These are phyloP conservation scores for Phytophthora tubulina DNA, from an alignment of 352 stramenopile species.

Conservation along the genomic window DNA sequence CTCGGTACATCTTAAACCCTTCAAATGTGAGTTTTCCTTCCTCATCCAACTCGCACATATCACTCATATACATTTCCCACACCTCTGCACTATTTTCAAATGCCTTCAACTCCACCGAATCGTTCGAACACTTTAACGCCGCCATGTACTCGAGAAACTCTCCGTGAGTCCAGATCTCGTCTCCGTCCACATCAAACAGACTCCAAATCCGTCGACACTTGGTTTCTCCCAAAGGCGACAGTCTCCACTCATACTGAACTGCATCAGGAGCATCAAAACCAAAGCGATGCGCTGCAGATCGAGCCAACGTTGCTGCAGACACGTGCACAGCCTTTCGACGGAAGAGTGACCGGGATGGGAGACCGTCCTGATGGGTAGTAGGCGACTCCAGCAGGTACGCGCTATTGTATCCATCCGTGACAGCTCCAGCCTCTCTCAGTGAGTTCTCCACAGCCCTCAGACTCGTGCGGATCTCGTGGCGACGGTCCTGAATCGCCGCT, in stretches of 20 bases:
- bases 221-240: constrained; percentile 51
- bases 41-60: constrained; percentile 55
- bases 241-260: constrained; percentile 44
- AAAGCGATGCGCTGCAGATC: constrained; percentile 42
- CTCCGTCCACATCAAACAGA: constrained; percentile 62
- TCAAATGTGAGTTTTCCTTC: constrained; percentile 59
- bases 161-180: constrained; percentile 60
- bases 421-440: constrained; percentile 57
- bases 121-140: constrained; percentile 36
- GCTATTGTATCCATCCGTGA: constrained; percentile 59
- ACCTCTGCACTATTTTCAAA: constrained; percentile 52
- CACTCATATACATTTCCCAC: constrained; percentile 78
- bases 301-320: constrained; percentile 21
- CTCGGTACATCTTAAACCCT: constrained; percentile 67
- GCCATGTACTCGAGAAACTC: constrained; percentile 76
- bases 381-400: constrained; percentile 63
- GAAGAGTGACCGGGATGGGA: constrained; percentile 43
- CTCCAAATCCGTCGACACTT: constrained; percentile 65
- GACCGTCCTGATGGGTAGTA: constrained; percentile 25
- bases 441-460: constrained; percentile 52
- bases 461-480: constrained; percentile 47
- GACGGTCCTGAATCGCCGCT: constrained; percentile 48
- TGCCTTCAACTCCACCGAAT: constrained; percentile 41
- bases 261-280: constrained; percentile 59
- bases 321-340: constrained; percentile 28